Base-by-base conservation (phyloP, 148 eudicot species). In the Suaeda aralocaspica region DNA sequence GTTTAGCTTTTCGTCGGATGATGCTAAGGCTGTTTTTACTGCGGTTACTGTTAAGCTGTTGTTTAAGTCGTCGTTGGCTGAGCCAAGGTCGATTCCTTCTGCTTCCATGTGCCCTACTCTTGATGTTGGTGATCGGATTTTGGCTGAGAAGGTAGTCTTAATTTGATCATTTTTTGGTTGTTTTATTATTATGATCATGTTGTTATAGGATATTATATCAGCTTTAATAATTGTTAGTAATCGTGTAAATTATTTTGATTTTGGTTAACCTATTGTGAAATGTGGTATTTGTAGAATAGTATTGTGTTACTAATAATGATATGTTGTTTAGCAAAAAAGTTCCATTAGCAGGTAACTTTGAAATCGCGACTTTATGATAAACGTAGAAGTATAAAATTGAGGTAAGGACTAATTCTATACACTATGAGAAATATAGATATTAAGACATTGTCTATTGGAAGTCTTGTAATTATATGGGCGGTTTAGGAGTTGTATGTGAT, bases 91-190 rank as follows among this genome's bases (percentile, higher is more conserved):
- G 7, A 92, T 92, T 61, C 98, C 98, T 5, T 79, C 98, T 5
- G 21, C 86, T 21, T 92, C 98, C 22, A 92, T 92, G 98, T 72
- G 18, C 66, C 98, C 98, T 14, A 92, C 98, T 1, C 86, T 92
- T 41, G 84, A 90, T 75, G 88, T 77, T 9, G 98, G 98, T 69
- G 98, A 92, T 68, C 86, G 98, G 1, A 80, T 92, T 56, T 70
- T 92, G 26, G 89, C 96, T 0, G 98, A 92, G 82, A 92, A 92
- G 98, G 98, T 92, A 86, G 64, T 26, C 66, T 66, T 39, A 7
- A 30, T 25, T 2, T 30, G 7, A 1, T 15, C n/a, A 29, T 67
- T 9, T 67, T 19, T 19, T 22, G 13, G 57, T 12, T 28, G 33
- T 3, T 19, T 33, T 11, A 41, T 39, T 42, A 13, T 0, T 2